Conservation (phyloP, 2,329 filamentous ascomycete genomes). For the Phialophora chinensis region DNA sequence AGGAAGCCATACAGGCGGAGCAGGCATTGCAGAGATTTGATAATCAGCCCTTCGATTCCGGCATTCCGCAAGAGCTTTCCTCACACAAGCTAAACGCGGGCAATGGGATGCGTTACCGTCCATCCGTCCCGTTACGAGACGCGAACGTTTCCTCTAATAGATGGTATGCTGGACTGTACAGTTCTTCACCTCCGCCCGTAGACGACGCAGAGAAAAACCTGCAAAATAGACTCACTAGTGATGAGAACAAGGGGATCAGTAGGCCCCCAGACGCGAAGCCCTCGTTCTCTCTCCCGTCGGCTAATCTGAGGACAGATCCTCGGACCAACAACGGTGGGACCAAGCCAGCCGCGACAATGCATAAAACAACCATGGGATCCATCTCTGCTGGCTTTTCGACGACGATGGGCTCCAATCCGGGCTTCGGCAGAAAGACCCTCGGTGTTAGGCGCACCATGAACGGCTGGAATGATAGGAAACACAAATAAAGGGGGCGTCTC, state of each 20-base stretch:
- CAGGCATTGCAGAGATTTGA: background rate
- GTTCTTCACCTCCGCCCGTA: conserved; percentile 32
- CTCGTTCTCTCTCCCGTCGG: conserved; percentile 21
- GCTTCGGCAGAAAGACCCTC: conserved; percentile 46
- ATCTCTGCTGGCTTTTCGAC: conserved; percentile 37
- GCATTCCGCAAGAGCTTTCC: conserved; percentile 30
- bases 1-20: background rate
- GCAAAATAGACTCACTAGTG: background rate
- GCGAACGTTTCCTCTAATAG: conserved; percentile 21
- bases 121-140: conserved; percentile 23
- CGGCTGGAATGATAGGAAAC: conserved; percentile 46
- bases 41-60: background rate
- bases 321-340: conserved; percentile 6
- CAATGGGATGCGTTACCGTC: conserved; percentile 22
- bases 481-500: conserved; percentile 19
- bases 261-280: conserved; percentile 5
- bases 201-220: background rate
- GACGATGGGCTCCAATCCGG: conserved; percentile 20
- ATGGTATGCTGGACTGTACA: conserved; percentile 45
- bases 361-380: conserved; percentile 43
- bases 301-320: background rate
- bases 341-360: conserved; percentile 44
- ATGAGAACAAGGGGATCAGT: background rate
- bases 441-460: conserved; percentile 52
- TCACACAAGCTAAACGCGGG: conserved; percentile 27